Percentiles rank a stretch among this genome's conserved stretches.
Evolutionary conservation across 495 filamentous ascomycete genomes (phyloP).

Genomic region (Cercophora scortea): DNA sequence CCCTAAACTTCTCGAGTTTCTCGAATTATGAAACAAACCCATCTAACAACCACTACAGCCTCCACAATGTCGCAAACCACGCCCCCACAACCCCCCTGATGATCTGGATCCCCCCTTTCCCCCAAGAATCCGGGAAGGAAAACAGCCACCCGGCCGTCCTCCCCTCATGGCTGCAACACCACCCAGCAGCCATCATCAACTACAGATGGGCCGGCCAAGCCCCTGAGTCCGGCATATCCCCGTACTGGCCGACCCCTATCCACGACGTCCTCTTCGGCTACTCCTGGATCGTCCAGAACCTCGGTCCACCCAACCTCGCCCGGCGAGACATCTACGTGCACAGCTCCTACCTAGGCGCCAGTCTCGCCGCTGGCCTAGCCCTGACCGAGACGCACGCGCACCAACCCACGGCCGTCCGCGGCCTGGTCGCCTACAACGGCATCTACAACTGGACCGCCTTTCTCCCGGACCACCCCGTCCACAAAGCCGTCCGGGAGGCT

Average conservation of each 20-base stretch:
- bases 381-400: conserved; percentile 36
- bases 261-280: conserved; percentile 42
- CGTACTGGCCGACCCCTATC: conserved; percentile 39
- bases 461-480: conserved; percentile 34
- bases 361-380: conserved; percentile 39
- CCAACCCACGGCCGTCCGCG: conserved; percentile 31
- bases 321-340: conserved; percentile 37
- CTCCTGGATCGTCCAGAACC: conserved; percentile 32
- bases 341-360: conserved; percentile 43
- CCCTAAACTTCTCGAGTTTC: neutral
- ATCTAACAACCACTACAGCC: conserved; percentile 7
- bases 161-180: conserved; percentile 24
- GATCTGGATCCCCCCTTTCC: conserved; percentile 30
- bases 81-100: conserved; percentile 19
- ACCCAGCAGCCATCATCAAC: conserved; percentile 31
- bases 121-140: neutral
- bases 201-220: conserved; percentile 27
- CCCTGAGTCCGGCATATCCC: neutral
- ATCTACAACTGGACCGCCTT: conserved; percentile 49
- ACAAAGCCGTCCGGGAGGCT: conserved; percentile 2
- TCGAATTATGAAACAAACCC: neutral
- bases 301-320: conserved; percentile 11
- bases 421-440: conserved; percentile 40
- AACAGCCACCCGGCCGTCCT: conserved; percentile 4
- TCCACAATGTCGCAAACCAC: conserved; percentile 20